A percentile compares a stretch with the other conserved stretches of the same genome.
Evolutionary conservation across 805 yeast species (phyloP).

Genomic region (Nakazawaea wyomingensis): DNA sequence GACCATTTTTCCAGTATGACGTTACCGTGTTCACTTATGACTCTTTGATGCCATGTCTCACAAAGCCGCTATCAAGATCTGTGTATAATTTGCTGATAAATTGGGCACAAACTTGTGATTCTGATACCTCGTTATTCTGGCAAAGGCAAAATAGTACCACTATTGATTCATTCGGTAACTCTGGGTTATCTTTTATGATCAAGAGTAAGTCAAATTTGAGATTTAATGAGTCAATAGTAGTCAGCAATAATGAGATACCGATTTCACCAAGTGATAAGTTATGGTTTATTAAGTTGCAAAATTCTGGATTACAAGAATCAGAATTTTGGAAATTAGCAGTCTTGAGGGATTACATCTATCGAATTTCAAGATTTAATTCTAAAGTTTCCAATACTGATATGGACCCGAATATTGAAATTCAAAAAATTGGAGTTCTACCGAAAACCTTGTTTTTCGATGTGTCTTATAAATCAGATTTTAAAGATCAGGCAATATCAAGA

Average conservation of each 20-base stretch:
- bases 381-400: constrained; percentile 18
- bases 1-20: constrained; percentile 75
- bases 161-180: constrained; percentile 41
- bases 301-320: constrained; percentile 66
- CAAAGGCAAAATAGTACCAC: constrained; percentile 31
- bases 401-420: constrained; percentile 20
- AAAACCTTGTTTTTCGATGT: constrained; percentile 48
- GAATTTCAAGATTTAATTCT: constrained; percentile 40
- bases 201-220: constrained; percentile 18
- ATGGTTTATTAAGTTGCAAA: constrained; percentile 67
- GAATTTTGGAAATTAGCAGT: constrained; percentile 83
- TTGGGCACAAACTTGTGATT: constrained; percentile 65
- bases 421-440: constrained; percentile 36
- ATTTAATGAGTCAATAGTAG: constrained; percentile 16
- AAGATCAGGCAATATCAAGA: neutral
- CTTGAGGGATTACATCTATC: constrained; percentile 60
- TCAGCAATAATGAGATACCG: constrained; percentile 40
- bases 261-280: constrained; percentile 60
- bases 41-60: constrained; percentile 59
- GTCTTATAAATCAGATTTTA: constrained; percentile 21
- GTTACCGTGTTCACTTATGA: constrained; percentile 63
- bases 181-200: constrained; percentile 28
- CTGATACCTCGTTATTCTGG: constrained; percentile 66
- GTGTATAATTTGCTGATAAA: constrained; percentile 57
- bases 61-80: constrained; percentile 60